Evolutionary conservation across 2,329 filamentous ascomycete species (phyloP), one percentile per base, ranked within the genome.

Genomic region (Microdochium trichocladiopsis): DNA sequence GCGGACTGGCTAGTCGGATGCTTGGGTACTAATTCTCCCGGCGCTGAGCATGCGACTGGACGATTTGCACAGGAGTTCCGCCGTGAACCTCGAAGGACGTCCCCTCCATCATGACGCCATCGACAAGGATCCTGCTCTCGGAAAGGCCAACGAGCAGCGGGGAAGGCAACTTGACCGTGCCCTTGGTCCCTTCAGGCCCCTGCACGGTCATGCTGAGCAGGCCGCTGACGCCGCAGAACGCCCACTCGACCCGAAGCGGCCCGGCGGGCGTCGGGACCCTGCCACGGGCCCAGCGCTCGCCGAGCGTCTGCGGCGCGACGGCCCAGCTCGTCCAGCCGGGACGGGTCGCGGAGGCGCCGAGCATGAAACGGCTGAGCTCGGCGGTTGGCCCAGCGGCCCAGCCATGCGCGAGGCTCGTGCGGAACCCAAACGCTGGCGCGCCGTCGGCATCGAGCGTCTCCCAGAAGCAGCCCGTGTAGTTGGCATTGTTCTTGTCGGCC

Each of bases 191-290:
- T 1, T 63, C 65, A 5, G 68, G 68, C 52, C 62, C 67, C 53
- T 71, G 68, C 50, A 57, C 63, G 5, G 63, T 56, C 3, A 69
- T 59, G 12, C 69, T 69, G 8, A 72, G 51, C 43, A 68, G 57
- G 2, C 57, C 61, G 10, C 60, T 56, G 3, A 69, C 21, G 41
- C 18, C 21, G 12, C 21, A 45, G 41, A 45, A 45, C 21, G 3
- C 6, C 41, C 41, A 45, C n/a, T 45, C 21, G 18, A 45, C n/a
- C 41, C 21, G 69, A 4, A 69, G 55, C 11, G 75, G 60, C 1
- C 71, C 72, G 0, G 69, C 61, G 1, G 73, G 68, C 3, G 71
- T 68, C 21, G 73, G 61, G 11, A 76, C 76, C 18, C 12, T 45
- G 41, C n/a, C 41, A 8, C 21, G 12, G 16, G 12, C 76, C 76